Conservation (phyloP, 768 basidiomycete species). For the Ramaria rubella region DNA sequence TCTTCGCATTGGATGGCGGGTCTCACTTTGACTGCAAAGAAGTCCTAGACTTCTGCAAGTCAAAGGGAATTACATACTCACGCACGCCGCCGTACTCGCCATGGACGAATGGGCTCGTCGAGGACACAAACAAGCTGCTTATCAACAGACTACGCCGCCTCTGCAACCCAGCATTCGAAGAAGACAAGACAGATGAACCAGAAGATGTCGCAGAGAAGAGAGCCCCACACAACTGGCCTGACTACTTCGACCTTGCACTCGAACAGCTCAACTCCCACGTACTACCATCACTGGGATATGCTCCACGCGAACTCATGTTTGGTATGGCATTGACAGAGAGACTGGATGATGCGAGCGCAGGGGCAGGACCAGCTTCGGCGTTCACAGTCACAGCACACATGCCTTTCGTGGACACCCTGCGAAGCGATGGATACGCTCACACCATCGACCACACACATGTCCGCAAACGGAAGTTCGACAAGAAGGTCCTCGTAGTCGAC, state of each 20-base stretch:
- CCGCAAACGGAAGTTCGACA: slow-evolving; percentile 26
- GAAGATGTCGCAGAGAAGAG: not conserved
- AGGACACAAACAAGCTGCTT: slow-evolving; percentile 7
- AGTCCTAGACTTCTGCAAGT: not conserved
- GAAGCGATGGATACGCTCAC: slow-evolving; percentile 24
- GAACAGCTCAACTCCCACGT: too few relatives aligned
- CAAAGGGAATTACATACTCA: not conserved
- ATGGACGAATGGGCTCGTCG: slow-evolving; percentile 12
- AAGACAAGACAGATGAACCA: not conserved
- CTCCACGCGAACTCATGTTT: too few relatives aligned
- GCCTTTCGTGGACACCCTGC: slow-evolving; percentile 27
- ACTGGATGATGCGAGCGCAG: not conserved
- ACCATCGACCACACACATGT: slow-evolving; percentile 18
- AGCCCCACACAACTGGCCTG: slow-evolving; percentile 5
- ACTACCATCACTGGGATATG: not conserved
- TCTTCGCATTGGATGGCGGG: slow-evolving; percentile 6
- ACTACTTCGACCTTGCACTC: too few relatives aligned
- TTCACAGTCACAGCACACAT: slow-evolving; percentile 18
- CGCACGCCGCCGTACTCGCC: slow-evolving; percentile 6
- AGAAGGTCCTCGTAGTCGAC: slow-evolving; percentile 18
- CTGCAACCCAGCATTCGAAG: too few relatives aligned
- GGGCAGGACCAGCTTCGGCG: not conserved
- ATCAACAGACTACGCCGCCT: not conserved
- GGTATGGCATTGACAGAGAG: not conserved
- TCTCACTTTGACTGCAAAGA: slow-evolving; percentile 5